Base-by-base conservation (phyloP, 108 stramenopile genomes). In the Skeletonema costatum region DNA sequence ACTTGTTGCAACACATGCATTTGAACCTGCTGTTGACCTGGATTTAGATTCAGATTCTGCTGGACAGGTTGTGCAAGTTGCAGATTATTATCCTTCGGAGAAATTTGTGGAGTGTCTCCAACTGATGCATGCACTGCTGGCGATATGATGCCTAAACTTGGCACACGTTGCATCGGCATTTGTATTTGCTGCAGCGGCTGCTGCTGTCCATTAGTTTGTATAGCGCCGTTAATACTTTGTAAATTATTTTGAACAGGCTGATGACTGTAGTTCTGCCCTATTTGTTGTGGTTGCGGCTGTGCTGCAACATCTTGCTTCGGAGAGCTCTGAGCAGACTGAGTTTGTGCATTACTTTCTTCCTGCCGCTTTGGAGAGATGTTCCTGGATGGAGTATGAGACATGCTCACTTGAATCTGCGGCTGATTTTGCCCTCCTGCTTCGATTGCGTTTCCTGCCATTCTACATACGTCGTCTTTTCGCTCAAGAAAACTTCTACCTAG, bases 1-100 rank as follows among this genome's bases (percentile, higher is more conserved):
- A 64, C 63, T 64, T 38, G 63, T 41, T 64, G 63, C 63, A 64
- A 64, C 25, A 64, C 63, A 35, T 64, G 63, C 25, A 25, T 21
- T 29, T 56, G 50, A 19, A 19, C 19, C 19, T 51, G 53, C 25
- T 25, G 17, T 19, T 51, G 53, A 56, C 25, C 53, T 25, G 7
- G 19, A 56, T 21, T 56, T 10, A 2, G 3, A 56, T 4, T n/a
- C 21, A 56, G 25, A 56, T 56, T 56, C 25, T 56, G 53, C 53
- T 25, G 21, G 6, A 7, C 25, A 25, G 53, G 25, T n/a, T 21
- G 53, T 10, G 53, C 53, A 56, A 56, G 5, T 56, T 56, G 53
- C 25, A 29, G 25, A 25, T 56, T 56, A 25, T 25, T 56, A 21
- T 56, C 8, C 3, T n/a, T 46, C 0, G 53, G 53, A 56, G 53